Base-by-base conservation (phyloP, 495 filamentous ascomycete species). In the Podospora anserina region DNA sequence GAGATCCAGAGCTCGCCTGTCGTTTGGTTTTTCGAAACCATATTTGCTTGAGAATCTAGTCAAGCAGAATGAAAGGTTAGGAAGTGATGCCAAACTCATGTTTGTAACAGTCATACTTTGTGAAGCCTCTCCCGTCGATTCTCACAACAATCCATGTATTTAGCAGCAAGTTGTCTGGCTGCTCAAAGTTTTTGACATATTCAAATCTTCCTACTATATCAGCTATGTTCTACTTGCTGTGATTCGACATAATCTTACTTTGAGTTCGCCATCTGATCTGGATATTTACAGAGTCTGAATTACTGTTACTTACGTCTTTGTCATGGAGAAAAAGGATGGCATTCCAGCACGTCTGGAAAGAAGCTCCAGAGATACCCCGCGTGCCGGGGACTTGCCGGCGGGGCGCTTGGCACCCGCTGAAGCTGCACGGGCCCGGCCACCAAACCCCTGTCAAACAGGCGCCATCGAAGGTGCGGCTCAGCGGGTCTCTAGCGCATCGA, bases 131-230 rank as follows among this genome's bases (percentile, higher is more conserved):
- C 4, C 95, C 95, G 76, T 99, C 95, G 66, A 98, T 88, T 60
- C 95, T 88, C 65, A 99, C 88, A 9, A 98, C 91, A 56, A 97
- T 89, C 91, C 92, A 99, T 11, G 94, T 97, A 70, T 93, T 94
- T 28, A 90, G 92, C 4, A 97, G 88, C 56, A 98, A 81, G 28
- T 79, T 79, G 74, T 96, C 91, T 4, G 86, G 79, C 76, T 90
- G 91, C 83, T 99, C 95, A 74, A 97, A 97, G 39, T 82, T 77
- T 74, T 91, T 91, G 70, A 97, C 95, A 77, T 98, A 97, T 82
- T 96, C 95, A 77, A 90, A 99, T 76, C 93, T 56, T 60, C 32
- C 30, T 68, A 68, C 34, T 3, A 26, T 15, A 11, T 13, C 18
- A 66, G 34, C 28, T 67, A 49, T 39, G 0, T 27, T 23, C 5